Conservation (phyloP, 2,329 filamentous ascomycete species). For the Alternaria ventricosa region DNA sequence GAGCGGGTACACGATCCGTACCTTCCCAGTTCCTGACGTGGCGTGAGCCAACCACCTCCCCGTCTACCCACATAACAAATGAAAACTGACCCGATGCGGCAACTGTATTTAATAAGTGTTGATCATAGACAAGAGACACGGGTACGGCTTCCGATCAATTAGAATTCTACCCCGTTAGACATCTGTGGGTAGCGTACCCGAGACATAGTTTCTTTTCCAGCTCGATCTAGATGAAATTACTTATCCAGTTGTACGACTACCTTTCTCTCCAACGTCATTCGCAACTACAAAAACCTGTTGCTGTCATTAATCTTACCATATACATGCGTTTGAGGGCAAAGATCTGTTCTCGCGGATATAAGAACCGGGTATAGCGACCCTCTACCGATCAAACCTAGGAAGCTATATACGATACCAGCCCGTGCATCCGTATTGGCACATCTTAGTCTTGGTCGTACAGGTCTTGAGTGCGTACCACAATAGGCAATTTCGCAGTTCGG, state of each 20-base stretch:
- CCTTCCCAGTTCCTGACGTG: background rate
- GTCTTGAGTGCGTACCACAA: background rate
- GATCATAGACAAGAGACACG: conserved; percentile 14
- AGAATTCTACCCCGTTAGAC: background rate
- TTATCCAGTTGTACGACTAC: background rate
- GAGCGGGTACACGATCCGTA: background rate
- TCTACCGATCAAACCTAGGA: background rate
- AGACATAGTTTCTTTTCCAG: background rate
- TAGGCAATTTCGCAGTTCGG: background rate
- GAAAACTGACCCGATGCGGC: conserved; percentile 1
- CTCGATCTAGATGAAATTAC: background rate
- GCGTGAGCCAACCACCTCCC: background rate
- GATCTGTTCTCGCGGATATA: background rate
- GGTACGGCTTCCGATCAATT: conserved; percentile 13
- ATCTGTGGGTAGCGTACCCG: background rate
- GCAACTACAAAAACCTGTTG: background rate
- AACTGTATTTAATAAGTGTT: conserved; percentile 2
- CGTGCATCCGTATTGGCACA: background rate
- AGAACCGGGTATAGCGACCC: background rate
- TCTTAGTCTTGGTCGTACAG: background rate
- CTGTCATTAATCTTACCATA: background rate
- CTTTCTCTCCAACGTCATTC: background rate
- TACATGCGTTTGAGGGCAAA: background rate
- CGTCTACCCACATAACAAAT: background rate
- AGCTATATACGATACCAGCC: background rate